phyloP scores from a whole-genome alignment of 2,329 filamentous ascomycete genomes.

The Colletotrichum noveboracense region DNA sequence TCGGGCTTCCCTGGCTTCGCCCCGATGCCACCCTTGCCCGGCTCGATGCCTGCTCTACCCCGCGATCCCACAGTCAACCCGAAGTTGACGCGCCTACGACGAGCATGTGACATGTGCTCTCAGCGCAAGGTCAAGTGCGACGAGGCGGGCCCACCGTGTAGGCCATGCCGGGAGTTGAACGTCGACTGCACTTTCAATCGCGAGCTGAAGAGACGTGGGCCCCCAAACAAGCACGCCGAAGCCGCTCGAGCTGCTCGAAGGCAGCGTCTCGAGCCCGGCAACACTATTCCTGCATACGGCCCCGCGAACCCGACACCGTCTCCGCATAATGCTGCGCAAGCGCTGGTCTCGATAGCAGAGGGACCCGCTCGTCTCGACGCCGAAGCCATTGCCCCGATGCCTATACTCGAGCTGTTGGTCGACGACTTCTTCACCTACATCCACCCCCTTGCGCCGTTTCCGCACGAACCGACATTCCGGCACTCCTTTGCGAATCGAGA shows the following conservation, averaged over 20 bases:
- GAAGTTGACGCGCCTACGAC: constrained; percentile 61
- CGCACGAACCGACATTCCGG: constrained; percentile 79
- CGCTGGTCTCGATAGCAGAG: constrained; percentile 50
- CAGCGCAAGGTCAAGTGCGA: constrained; percentile 68
- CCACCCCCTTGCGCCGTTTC: constrained; percentile 78
- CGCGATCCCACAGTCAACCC: constrained; percentile 48
- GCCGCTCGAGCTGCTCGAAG: constrained; percentile 60
- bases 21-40: neutral
- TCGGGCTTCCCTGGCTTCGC: constrained; percentile 1
- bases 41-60: neutral
- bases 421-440: constrained; percentile 87
- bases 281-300: neutral
- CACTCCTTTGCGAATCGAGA: constrained; percentile 70
- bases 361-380: constrained; percentile 55
- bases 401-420: constrained; percentile 71
- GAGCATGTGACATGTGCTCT: constrained; percentile 67
- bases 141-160: constrained; percentile 60
- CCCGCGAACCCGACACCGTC: constrained; percentile 35
- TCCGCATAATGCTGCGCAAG: constrained; percentile 53
- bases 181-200: constrained; percentile 64
- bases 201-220: constrained; percentile 63
- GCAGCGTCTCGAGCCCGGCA: constrained; percentile 40
- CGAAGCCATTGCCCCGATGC: constrained; percentile 74
- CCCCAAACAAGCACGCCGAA: constrained; percentile 64
- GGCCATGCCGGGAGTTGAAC: constrained; percentile 60